Percentiles rank a stretch among this genome's conserved stretches.
Conservation (phyloP, 2,329 filamentous ascomycete species). For the Exophiala aquamarina region DNA sequence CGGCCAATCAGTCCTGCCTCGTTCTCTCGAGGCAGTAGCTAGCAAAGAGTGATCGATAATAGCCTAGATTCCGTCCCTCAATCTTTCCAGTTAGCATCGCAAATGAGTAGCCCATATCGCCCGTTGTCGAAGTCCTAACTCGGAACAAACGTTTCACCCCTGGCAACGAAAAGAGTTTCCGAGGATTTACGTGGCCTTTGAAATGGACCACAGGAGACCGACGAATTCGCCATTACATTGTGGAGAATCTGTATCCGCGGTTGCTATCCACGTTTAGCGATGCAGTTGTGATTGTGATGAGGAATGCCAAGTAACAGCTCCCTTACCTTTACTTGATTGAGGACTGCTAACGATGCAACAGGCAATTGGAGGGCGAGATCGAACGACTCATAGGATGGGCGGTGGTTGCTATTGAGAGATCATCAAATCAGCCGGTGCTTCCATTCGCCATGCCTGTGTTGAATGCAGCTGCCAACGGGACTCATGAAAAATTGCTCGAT, state of each 20-base stretch:
- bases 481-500: conserved; percentile 44
- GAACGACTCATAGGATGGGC: conserved; percentile 52
- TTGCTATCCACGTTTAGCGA: conserved; percentile 49
- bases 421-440: conserved; percentile 55
- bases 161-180: background rate
- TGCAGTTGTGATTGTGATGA: conserved; percentile 45
- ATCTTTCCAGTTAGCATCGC: too few species aligned
- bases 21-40: too few species aligned
- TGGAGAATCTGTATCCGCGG: conserved; percentile 44
- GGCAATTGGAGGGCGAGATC: conserved; percentile 44
- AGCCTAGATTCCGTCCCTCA: too few species aligned
- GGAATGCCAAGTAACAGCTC: conserved; percentile 38
- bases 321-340: background rate
- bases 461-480: conserved; percentile 44
- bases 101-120: too few species aligned
- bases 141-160: background rate
- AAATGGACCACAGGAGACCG: background rate
- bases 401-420: conserved; percentile 52
- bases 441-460: conserved; percentile 56
- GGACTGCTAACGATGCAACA: conserved; percentile 13
- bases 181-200: background rate
- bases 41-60: too few species aligned
- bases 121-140: too few species aligned
- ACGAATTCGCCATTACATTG: conserved; percentile 24
- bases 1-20: too few species aligned